Evolutionary conservation across 306 rosid genomes (phyloP).

Genomic region (Medicago arabica): DNA sequence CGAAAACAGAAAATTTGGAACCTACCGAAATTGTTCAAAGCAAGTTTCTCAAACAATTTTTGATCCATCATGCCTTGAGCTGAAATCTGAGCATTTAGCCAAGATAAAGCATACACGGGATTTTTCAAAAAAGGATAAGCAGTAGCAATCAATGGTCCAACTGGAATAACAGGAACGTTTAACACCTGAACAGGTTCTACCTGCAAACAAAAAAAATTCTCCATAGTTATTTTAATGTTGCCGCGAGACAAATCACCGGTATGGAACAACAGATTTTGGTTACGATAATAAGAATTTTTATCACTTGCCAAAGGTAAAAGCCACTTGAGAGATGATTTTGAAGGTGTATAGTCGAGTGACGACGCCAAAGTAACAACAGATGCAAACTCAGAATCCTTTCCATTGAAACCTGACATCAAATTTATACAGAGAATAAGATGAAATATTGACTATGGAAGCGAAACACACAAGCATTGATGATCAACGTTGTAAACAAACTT

Average conservation of each 20-base stretch:
- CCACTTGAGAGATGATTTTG: conserved; percentile 79
- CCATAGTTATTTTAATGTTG: conserved; percentile 11
- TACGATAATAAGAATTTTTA: neutral
- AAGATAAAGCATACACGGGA: conserved; percentile 65
- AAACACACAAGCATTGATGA: conserved; percentile 30
- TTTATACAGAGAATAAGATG: conserved; percentile 29
- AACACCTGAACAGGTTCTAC: conserved; percentile 67
- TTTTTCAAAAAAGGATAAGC: conserved; percentile 59
- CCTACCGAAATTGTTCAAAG: conserved; percentile 81
- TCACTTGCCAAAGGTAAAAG: conserved; percentile 91
- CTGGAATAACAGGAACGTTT: conserved; percentile 77
- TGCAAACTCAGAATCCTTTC: conserved; percentile 64
- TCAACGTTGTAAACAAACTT: neutral
- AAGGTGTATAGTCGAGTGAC: conserved; percentile 78
- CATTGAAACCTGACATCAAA: conserved; percentile 59
- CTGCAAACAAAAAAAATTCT: conserved; percentile 54
- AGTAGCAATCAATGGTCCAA: conserved; percentile 66
- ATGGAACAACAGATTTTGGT: no score
- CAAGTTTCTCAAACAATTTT: conserved; percentile 70
- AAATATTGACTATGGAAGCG: conserved; percentile 5
- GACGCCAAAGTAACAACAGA: conserved; percentile 84
- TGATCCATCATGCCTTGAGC: conserved; percentile 79
- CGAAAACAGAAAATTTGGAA: conserved; percentile 2
- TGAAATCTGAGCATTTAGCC: conserved; percentile 78
- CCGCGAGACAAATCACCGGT: conserved; percentile 18